Evolutionary conservation across 306 rosid species (phyloP).

Genomic region (Gynostemma pentaphyllum): DNA sequence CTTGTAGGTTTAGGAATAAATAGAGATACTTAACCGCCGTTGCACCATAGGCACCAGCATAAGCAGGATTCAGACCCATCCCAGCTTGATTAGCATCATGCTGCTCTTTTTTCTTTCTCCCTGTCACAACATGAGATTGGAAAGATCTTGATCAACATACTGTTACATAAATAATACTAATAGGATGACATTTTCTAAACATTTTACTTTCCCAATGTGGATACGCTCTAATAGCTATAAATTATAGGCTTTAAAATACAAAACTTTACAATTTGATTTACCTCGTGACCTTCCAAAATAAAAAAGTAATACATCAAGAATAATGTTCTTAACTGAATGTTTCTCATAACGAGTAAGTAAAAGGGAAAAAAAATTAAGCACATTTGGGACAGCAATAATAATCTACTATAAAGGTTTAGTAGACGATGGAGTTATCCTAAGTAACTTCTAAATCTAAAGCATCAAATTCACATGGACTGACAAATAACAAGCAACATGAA

Average conservation of each 20-base stretch:
- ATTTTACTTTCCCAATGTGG: background rate
- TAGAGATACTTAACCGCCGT: constrained; percentile 31
- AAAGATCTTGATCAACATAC: background rate
- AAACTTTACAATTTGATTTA: no score
- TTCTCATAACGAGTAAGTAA: no score
- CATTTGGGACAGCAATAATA: no score
- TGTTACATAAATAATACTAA: background rate
- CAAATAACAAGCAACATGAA: background rate
- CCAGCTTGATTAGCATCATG: constrained; percentile 79
- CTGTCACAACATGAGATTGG: constrained; percentile 24
- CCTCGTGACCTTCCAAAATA: no score
- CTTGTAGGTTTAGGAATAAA: background rate
- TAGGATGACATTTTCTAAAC: background rate
- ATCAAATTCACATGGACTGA: background rate
- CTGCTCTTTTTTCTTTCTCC: constrained; percentile 85
- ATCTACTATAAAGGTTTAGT: no score
- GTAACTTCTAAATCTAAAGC: no score
- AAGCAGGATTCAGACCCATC: constrained; percentile 74
- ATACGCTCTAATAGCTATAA: background rate
- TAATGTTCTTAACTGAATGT: no score
- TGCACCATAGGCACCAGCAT: constrained; percentile 64
- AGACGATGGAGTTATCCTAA: no score
- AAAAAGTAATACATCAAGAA: no score
- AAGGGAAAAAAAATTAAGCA: no score
- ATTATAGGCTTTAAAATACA: background rate